Evolutionary conservation across 2,329 filamentous ascomycete species (phyloP).

Genomic region (Colletotrichum plurivorum): DNA sequence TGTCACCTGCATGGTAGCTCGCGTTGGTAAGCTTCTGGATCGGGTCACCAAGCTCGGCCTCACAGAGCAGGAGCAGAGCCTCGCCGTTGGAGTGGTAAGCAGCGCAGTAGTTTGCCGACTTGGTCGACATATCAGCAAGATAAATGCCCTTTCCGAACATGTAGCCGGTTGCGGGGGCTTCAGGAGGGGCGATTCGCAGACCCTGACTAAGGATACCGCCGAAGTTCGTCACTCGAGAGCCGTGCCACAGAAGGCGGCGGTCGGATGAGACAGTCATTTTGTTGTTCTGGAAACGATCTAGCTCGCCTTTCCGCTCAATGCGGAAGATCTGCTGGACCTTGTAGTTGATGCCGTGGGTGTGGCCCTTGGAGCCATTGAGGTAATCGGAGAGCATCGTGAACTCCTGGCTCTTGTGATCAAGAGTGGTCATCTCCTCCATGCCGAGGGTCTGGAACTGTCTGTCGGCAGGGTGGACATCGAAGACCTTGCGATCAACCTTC

Average conservation of each 20-base stretch:
- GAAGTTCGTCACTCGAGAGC: constrained; percentile 86
- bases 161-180: constrained; percentile 84
- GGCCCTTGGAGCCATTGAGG: constrained; percentile 75
- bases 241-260: constrained; percentile 88
- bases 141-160: constrained; percentile 96
- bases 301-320: constrained; percentile 82
- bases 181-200: constrained; percentile 88
- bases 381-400: constrained; percentile 77
- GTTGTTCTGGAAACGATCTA: constrained; percentile 75
- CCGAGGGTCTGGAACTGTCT: constrained; percentile 79
- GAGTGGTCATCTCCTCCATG: constrained; percentile 81
- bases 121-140: constrained; percentile 86
- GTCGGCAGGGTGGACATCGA: constrained; percentile 76
- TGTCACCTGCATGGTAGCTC: constrained; percentile 74
- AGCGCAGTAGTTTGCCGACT: constrained; percentile 85
- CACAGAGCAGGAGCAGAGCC: constrained; percentile 85
- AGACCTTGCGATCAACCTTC: constrained; percentile 68
- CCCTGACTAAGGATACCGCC: constrained; percentile 91
- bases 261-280: constrained; percentile 70
- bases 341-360: constrained; percentile 75
- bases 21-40: constrained; percentile 74
- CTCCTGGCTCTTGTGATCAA: constrained; percentile 72
- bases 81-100: constrained; percentile 73
- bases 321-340: constrained; percentile 83
- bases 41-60: constrained; percentile 81